Conservation (phyloP, 768 basidiomycete species). For the Lactarius hengduanensis region DNA sequence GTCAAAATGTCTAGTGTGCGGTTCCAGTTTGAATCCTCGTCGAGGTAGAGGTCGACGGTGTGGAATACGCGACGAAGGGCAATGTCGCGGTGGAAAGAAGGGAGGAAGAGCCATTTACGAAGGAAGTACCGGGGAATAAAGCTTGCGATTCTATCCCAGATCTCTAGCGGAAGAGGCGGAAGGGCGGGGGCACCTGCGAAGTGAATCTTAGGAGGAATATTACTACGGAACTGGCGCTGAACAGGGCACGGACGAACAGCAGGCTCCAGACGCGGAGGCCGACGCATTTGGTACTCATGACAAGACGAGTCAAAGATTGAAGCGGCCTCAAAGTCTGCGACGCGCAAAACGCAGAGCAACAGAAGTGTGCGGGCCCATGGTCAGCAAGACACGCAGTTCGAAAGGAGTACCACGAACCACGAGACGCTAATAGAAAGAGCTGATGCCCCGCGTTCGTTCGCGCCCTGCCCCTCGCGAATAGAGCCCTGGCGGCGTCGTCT, state of each 20-base stretch:
- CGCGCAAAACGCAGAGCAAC: neutral
- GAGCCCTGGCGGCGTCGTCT: constrained; percentile 50
- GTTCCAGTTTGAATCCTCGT: constrained; percentile 59
- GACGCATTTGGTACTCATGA: constrained; percentile 47
- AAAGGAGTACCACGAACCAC: constrained; percentile 42
- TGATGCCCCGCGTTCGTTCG: constrained; percentile 54
- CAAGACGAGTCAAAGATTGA: constrained; percentile 61
- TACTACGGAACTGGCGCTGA: constrained; percentile 3
- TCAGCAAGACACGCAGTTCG: neutral
- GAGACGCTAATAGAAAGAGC: constrained; percentile 56
- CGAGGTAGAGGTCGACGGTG: constrained; percentile 65
- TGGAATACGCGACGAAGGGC: constrained; percentile 65
- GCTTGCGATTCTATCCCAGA: constrained; percentile 65
- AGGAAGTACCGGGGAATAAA: constrained; percentile 64
- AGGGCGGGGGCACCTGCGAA: constrained; percentile 56
- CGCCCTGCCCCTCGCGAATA: constrained; percentile 59
- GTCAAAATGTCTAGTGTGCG: constrained; percentile 65
- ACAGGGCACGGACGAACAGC: constrained; percentile 39
- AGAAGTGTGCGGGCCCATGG: neutral
- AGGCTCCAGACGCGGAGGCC: constrained; percentile 49
- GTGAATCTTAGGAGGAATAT: constrained; percentile 43
- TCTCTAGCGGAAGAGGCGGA: constrained; percentile 60
- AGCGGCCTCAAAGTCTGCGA: constrained; percentile 59
- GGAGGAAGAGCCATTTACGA: constrained; percentile 67
- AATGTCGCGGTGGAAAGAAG: constrained; percentile 61